phyloP scores from a whole-genome alignment of 306 rosid species.

The Trichosanthes truncata region DNA sequence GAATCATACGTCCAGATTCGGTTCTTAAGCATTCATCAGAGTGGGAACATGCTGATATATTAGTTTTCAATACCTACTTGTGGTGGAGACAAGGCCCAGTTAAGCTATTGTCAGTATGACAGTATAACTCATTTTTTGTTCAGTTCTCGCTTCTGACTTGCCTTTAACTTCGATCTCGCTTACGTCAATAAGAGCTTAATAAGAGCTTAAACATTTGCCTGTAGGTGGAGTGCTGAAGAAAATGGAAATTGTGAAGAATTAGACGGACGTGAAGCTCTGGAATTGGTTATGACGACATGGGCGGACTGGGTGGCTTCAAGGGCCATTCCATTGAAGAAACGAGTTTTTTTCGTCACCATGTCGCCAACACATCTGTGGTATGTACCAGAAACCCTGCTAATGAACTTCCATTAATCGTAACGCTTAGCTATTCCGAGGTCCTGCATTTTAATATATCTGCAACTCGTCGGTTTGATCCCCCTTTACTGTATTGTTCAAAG shows the following conservation, averaged over 20 bases:
- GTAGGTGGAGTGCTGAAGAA: conserved; percentile 73
- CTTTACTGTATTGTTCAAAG: neutral
- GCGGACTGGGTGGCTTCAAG: conserved; percentile 84
- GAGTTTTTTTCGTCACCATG: conserved; percentile 74
- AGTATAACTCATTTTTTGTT: conserved; percentile 19
- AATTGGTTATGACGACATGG: conserved; percentile 92
- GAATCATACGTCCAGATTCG: conserved; percentile 89
- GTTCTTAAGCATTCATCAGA: conserved; percentile 65
- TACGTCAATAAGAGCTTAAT: conserved; percentile 9
- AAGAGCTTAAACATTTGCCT: conserved; percentile 9
- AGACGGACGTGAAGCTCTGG: conserved; percentile 72
- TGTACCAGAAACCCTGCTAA: conserved; percentile 8
- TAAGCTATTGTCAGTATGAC: conserved; percentile 67
- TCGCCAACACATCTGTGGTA: conserved; percentile 98
- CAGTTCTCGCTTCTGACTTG: neutral
- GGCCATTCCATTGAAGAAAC: conserved; percentile 56
- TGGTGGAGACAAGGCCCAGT: conserved; percentile 99
- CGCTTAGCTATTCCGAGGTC: neutral
- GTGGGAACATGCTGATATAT: conserved; percentile 91
- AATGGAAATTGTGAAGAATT: conserved; percentile 64
- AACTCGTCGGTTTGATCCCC: neutral
- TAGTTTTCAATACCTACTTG: conserved; percentile 83
- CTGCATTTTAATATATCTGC: neutral
- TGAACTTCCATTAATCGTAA: neutral
- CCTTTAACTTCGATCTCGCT: neutral